Evolutionary conservation across 805 yeast species (phyloP).

Genomic region (Millerago galiae): DNA sequence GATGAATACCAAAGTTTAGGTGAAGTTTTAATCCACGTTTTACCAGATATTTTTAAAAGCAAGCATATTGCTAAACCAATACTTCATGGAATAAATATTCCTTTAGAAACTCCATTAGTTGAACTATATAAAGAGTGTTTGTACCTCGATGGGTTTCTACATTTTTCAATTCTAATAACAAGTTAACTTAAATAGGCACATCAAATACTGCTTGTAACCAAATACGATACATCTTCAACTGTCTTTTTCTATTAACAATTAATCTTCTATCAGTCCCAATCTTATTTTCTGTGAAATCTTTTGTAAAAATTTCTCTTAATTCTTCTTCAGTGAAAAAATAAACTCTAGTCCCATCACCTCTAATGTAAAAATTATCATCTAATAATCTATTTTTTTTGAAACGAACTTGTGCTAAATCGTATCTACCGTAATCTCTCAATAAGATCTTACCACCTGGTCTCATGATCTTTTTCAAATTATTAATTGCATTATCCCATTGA

Average conservation of each 20-base stretch:
- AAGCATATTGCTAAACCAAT: conserved; percentile 37
- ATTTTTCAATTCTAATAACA: conserved; percentile 39
- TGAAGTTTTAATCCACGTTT: conserved; percentile 29
- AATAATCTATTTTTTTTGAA: conserved; percentile 82
- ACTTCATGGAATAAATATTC: conserved; percentile 50
- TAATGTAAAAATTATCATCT: conserved; percentile 89
- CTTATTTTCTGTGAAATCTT: conserved; percentile 57
- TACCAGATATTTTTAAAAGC: conserved; percentile 43
- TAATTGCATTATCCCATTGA: conserved; percentile 82
- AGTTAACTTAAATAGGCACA: conserved; percentile 25
- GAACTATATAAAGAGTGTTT: conserved; percentile 40
- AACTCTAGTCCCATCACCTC: conserved; percentile 98
- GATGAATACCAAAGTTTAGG: conserved; percentile 28
- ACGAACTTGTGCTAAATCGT: conserved; percentile 91
- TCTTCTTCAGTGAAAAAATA: conserved; percentile 96
- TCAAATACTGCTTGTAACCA: conserved; percentile 94
- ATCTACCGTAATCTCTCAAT: conserved; percentile 92
- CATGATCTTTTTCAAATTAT: conserved; percentile 61
- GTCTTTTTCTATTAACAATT: conserved; percentile 86
- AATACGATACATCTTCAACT: conserved; percentile 90
- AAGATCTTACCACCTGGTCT: conserved; percentile 91
- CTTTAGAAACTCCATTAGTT: conserved; percentile 36
- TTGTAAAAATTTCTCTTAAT: conserved; percentile 63
- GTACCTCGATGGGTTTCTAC: conserved; percentile 63
- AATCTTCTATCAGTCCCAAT: conserved; percentile 89